A percentile compares a stretch with the other conserved stretches of the same genome.
Evolutionary conservation across 2,329 filamentous ascomycete species (phyloP).

Genomic region (Aspergillus puulaauensis): DNA sequence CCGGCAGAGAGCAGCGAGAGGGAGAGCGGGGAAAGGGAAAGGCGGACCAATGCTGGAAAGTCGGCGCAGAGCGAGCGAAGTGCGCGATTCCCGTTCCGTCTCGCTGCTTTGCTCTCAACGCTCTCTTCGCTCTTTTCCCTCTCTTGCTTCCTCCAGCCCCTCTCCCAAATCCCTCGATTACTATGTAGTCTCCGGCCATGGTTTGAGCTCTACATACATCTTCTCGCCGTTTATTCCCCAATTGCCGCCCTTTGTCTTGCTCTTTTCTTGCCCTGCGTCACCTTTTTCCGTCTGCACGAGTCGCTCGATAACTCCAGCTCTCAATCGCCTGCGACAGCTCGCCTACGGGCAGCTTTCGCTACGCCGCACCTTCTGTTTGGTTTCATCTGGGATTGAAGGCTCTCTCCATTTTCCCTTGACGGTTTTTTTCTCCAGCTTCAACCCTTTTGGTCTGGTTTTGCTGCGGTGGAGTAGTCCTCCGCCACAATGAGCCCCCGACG

Average conservation of each 20-base stretch:
- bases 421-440: constrained; percentile 3
- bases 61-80: background rate
- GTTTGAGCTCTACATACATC: constrained; percentile 29
- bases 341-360: constrained; percentile 19
- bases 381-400: constrained; percentile 7
- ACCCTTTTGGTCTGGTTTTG: constrained; percentile 13
- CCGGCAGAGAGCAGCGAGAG: background rate
- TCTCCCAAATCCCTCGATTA: constrained; percentile 37
- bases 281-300: constrained; percentile 19
- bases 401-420: constrained; percentile 4
- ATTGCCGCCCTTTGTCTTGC: constrained; percentile 23
- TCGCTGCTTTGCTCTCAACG: constrained; percentile 26
- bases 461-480: constrained; percentile 10
- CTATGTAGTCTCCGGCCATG: constrained; percentile 42
- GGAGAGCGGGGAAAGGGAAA: constrained; percentile 10
- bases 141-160: constrained; percentile 32
- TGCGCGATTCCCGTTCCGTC: constrained; percentile 17
- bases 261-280: constrained; percentile 12
- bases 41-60: constrained; percentile 9
- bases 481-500: constrained; percentile 70
- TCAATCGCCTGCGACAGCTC: constrained; percentile 27
- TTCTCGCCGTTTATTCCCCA: constrained; percentile 17
- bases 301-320: constrained; percentile 18
- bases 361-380: background rate
- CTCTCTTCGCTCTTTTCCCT: constrained; percentile 31